Evolutionary conservation across 2,329 filamentous ascomycete genomes (phyloP), one percentile per base, ranked within the genome.

Genomic region (Leptographium wingfieldii): DNA sequence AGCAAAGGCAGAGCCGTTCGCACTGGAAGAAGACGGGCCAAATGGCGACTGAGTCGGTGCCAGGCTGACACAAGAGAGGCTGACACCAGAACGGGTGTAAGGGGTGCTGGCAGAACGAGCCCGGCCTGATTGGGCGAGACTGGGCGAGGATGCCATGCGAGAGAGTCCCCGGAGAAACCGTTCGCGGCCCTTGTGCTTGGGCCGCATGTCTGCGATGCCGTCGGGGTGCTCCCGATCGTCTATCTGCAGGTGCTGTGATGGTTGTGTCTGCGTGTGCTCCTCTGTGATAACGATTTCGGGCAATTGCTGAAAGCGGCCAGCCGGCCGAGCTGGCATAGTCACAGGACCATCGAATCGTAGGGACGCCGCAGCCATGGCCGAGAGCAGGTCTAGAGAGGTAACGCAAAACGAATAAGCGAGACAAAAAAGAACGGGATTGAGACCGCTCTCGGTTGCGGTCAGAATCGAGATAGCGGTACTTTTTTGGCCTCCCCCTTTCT

Each of bases 111-210:
- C 80, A 7, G 89, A 86, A 60, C 84, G 80, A 31, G 83, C 76
- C 61, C 87, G 82, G 60, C 83, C 80, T 59, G 84, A 72, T 61
- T 81, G 81, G 49, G 80, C 77, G 57, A 95, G 74, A 19, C 87
- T 88, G 1, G 88, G 85, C 7, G 86, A 90, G 0, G 90, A 95
- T 12, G 88, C 86, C 68, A 95, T 92, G 61, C 89, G 85, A 63
- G 92, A 86, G 56, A 95, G 79, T 38, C 85, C 83, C 63, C 85
- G 84, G 22, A 95, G 76, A 40, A 95, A 73, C 61, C 85, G 83
- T 66, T 85, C 83, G 55, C 87, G 82, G 58, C 83, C 81, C 60
- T 81, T 76, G 12, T 59, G 62, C 62, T 68, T 70, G 25, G 33
- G 57, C 19, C 12, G 55, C 40, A 49, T 56, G 38, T 64, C 61